Percentiles rank a stretch among this genome's conserved stretches.
phyloP scores from a whole-genome alignment of 2,329 filamentous ascomycete genomes.

The Coniella vitis region DNA sequence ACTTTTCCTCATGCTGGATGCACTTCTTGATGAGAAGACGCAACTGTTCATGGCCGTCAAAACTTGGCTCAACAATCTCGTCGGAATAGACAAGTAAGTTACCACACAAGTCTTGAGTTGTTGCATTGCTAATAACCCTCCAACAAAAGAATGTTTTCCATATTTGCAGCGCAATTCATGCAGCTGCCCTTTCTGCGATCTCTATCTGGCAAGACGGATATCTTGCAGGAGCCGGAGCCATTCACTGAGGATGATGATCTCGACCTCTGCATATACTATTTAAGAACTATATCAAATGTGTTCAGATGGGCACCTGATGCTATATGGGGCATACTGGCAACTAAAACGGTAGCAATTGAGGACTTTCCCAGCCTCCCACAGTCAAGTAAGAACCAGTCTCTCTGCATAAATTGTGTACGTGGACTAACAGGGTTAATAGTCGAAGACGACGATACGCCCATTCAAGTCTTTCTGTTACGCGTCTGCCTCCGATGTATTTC shows the following conservation, averaged over 20 bases:
- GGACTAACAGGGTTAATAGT: conserved; percentile 35
- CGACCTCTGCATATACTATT: conserved; percentile 70
- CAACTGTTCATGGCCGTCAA: conserved; percentile 71
- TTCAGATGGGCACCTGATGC: conserved; percentile 61
- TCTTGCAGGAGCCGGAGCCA: conserved; percentile 23
- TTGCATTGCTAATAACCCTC: neutral
- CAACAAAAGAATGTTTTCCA: conserved; percentile 46
- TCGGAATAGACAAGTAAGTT: conserved; percentile 56
- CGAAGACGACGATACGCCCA: conserved; percentile 47
- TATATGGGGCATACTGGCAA: conserved; percentile 64
- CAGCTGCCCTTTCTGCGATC: conserved; percentile 46
- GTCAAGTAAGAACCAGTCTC: conserved; percentile 41
- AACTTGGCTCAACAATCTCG: conserved; percentile 68
- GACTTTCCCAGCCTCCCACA: conserved; percentile 35
- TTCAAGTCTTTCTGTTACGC: conserved; percentile 63
- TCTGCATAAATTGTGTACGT: neutral
- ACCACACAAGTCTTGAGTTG: neutral
- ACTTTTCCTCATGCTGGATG: conserved; percentile 74
- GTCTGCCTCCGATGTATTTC: conserved; percentile 59
- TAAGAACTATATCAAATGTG: conserved; percentile 68
- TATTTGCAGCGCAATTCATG: conserved; percentile 53
- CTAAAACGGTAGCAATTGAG: conserved; percentile 46
- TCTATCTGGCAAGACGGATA: conserved; percentile 19
- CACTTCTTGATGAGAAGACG: conserved; percentile 63
- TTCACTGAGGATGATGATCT: conserved; percentile 59